Percentiles rank a stretch among this genome's conserved stretches.
Evolutionary conservation across 1,284 basidiomycete genomes (phyloP).

Genomic region (Testicularia cyperi): DNA sequence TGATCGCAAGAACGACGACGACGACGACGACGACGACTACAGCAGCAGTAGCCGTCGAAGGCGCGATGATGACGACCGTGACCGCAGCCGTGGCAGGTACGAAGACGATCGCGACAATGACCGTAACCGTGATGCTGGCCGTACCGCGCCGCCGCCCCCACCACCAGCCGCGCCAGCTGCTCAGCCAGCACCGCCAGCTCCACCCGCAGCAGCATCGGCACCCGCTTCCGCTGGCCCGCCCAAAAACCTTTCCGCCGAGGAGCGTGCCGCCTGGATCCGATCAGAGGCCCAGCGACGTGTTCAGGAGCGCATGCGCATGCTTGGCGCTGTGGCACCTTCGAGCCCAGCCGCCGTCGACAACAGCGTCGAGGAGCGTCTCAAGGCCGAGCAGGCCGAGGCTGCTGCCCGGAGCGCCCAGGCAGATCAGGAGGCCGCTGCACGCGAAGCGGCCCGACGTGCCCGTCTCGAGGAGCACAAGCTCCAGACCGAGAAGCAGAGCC

Average conservation of each 20-base stretch:
- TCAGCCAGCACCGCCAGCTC: slow-evolving; percentile 57
- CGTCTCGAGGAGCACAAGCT: slow-evolving; percentile 54
- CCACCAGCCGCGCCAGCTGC: slow-evolving; percentile 45
- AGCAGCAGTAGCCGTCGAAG: slow-evolving; percentile 26
- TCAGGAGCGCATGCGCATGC: slow-evolving; percentile 80
- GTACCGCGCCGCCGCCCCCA: slow-evolving; percentile 59
- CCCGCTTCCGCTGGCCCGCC: slow-evolving; percentile 65
- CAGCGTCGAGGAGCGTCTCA: slow-evolving; percentile 53
- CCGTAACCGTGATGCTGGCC: slow-evolving; percentile 61
- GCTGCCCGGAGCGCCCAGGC: slow-evolving; percentile 52
- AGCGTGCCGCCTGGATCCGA: slow-evolving; percentile 77
- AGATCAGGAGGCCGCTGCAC: slow-evolving; percentile 54
- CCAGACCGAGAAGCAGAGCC: slow-evolving; percentile 35
- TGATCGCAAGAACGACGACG: slow-evolving; percentile 12
- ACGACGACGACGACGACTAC: slow-evolving; percentile 52
- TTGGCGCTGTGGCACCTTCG: slow-evolving; percentile 70
- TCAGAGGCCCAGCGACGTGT: slow-evolving; percentile 81
- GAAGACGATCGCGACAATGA: slow-evolving; percentile 40
- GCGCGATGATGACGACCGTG: slow-evolving; percentile 61
- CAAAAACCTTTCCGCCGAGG: slow-evolving; percentile 79
- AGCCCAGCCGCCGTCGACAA: slow-evolving; percentile 38
- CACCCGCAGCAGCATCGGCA: slow-evolving; percentile 62
- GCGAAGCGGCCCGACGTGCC: slow-evolving; percentile 54
- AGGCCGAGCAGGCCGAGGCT: slow-evolving; percentile 53
- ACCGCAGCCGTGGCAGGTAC: slow-evolving; percentile 17